A percentile compares a stretch with the other conserved stretches of the same genome.
Evolutionary conservation across 1,139 yeast genomes (phyloP).

Genomic region (Fermentozyma sake): DNA sequence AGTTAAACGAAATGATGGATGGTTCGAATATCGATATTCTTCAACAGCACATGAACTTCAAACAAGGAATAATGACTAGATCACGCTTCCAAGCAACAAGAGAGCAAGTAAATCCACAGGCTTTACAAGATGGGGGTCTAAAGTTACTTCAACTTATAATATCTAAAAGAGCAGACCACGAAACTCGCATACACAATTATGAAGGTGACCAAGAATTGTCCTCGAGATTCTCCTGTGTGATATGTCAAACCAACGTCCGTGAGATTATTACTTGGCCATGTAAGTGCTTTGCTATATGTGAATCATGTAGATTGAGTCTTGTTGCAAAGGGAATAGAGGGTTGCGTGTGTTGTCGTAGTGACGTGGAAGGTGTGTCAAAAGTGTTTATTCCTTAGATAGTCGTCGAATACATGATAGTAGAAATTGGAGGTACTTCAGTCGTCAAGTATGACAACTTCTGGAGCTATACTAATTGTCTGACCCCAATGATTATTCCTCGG

Average conservation of each 20-base stretch:
- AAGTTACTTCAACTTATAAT: conserved; percentile 19
- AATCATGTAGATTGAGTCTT: conserved; percentile 71
- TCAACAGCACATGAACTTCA: conserved; percentile 29
- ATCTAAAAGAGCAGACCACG: conserved; percentile 10
- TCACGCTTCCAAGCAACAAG: conserved; percentile 24
- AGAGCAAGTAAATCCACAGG: conserved; percentile 4
- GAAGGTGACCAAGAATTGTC: conserved; percentile 13
- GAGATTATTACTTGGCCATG: conserved; percentile 92
- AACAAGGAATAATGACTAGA: conserved; percentile 35
- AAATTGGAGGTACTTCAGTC: too few relatives aligned
- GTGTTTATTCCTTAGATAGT: conserved; percentile 45
- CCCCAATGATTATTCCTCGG: too few relatives aligned
- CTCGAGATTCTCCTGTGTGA: conserved; percentile 55
- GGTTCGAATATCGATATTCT: conserved; percentile 23
- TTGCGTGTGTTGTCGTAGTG: conserved; percentile 81
- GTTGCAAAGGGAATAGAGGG: conserved; percentile 71
- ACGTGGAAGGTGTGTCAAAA: conserved; percentile 55
- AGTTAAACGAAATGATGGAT: conserved; percentile 24
- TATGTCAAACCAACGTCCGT: conserved; percentile 72
- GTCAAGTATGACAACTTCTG: too few relatives aligned
- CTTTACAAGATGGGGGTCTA: conserved; percentile 18
- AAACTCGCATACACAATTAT: too few relatives aligned
- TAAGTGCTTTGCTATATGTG: conserved; percentile 83
- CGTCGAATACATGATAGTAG: not conserved
- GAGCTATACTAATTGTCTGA: too few relatives aligned